Conservation (phyloP, 306 rosid genomes). For the Alnus rubra region DNA sequence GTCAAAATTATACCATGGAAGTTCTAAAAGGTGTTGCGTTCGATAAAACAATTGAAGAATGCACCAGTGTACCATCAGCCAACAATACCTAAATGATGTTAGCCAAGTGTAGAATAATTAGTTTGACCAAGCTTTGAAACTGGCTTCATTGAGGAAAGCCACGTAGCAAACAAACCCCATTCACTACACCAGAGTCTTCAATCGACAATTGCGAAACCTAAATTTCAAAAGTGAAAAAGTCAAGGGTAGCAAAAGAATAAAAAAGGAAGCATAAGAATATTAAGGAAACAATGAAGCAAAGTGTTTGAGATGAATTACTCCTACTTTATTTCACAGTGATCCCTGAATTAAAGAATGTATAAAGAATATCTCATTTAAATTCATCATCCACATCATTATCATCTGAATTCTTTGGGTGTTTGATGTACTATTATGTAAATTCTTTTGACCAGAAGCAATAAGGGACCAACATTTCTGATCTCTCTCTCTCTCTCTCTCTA, state of each 20-base stretch:
- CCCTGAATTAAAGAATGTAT: not conserved
- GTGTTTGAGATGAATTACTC: not conserved
- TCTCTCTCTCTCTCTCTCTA: too few species aligned
- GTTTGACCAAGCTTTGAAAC: slow-evolving; percentile 23
- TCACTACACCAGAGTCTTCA: slow-evolving; percentile 59
- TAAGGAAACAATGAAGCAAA: not conserved
- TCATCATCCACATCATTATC: not conserved
- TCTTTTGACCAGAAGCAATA: not conserved
- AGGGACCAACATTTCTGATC: too few species aligned
- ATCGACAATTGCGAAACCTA: slow-evolving; percentile 78
- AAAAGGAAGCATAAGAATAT: not conserved
- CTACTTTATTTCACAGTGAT: not conserved
- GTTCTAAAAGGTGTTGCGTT: slow-evolving; percentile 92
- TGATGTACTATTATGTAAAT: not conserved
- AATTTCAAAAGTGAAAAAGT: slow-evolving; percentile 14
- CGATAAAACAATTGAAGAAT: slow-evolving; percentile 75
- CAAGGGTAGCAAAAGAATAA: slow-evolving; percentile 19
- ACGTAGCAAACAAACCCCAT: slow-evolving; percentile 63
- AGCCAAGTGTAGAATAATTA: slow-evolving; percentile 33
- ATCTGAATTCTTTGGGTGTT: not conserved
- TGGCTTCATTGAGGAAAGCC: slow-evolving; percentile 39
- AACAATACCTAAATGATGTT: slow-evolving; percentile 56
- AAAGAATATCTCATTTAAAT: not conserved
- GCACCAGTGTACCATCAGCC: slow-evolving; percentile 79
- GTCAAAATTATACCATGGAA: slow-evolving; percentile 59